Percentiles rank a stretch among this genome's conserved stretches.
Evolutionary conservation across 192 early-diverging fungal genomes (phyloP).

Genomic region (Rhizophlyctis rosea): DNA sequence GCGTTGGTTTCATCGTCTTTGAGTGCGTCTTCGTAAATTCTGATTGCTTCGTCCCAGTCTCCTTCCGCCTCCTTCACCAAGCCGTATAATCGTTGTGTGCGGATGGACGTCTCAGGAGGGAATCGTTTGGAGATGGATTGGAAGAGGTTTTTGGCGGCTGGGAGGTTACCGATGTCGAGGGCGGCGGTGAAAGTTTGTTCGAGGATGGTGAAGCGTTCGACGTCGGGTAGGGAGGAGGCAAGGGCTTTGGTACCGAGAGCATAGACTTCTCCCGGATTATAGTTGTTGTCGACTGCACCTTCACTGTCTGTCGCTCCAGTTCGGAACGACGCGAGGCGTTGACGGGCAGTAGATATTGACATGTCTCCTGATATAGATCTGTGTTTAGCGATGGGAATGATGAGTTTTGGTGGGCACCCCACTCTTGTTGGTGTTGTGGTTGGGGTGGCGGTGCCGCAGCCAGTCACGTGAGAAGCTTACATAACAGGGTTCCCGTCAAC

Average conservation of each 20-base stretch:
- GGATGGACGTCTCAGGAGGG: constrained; percentile 30
- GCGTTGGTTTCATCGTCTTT: constrained; percentile 76
- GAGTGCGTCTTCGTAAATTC: constrained; percentile 73
- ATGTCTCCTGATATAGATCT: not conserved
- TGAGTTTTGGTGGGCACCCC: too few species aligned
- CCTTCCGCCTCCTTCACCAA: constrained; percentile 78
- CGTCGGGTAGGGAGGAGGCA: constrained; percentile 4
- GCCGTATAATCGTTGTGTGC: constrained; percentile 58
- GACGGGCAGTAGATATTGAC: not conserved
- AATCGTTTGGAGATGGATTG: constrained; percentile 62
- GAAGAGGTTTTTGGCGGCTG: constrained; percentile 61
- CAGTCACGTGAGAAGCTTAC: too few species aligned
- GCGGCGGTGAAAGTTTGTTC: constrained; percentile 83
- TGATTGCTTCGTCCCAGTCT: constrained; percentile 62
- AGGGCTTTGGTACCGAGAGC: constrained; percentile 19
- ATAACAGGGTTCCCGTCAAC: too few species aligned
- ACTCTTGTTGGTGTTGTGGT: too few species aligned
- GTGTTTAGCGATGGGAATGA: not conserved
- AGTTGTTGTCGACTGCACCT: not conserved
- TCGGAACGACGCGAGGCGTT: constrained; percentile 11
- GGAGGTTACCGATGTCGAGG: constrained; percentile 70
- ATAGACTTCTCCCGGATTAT: constrained; percentile 26
- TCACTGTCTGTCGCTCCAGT: constrained; percentile 9
- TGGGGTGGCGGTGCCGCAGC: too few species aligned
- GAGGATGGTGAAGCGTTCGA: constrained; percentile 51